These are phyloP conservation scores for Anisodus tanguticus DNA, from an alignment of 257 asterid genomes.

Conservation along the genomic window DNA sequence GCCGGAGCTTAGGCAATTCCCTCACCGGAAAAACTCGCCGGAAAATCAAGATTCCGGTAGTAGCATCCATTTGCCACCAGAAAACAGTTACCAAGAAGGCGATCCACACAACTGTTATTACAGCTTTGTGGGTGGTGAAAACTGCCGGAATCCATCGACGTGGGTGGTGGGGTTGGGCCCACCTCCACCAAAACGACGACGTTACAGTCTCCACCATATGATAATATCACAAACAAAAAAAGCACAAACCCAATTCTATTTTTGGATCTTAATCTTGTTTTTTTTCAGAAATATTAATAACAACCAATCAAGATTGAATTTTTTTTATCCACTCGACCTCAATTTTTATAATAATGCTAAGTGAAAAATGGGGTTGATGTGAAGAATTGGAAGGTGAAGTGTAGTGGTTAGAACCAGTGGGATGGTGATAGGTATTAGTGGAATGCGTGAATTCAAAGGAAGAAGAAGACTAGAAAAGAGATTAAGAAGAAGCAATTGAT, in stretches of 20 bases:
- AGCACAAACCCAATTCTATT: background rate
- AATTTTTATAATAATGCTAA: background rate
- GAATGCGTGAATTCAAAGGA: conserved; percentile 57
- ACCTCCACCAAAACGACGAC: conserved; percentile 39
- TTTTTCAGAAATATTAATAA: background rate
- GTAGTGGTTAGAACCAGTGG: conserved; percentile 44
- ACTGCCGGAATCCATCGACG: conserved; percentile 47
- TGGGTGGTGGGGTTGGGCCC: conserved; percentile 34
- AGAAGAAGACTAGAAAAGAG: background rate
- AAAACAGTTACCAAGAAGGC: conserved; percentile 44
- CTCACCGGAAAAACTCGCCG: conserved; percentile 38
- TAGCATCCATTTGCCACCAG: conserved; percentile 45
- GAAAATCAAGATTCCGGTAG: conserved; percentile 43
- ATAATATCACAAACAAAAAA: background rate
- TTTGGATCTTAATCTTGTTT: background rate
- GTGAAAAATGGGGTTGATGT: background rate
- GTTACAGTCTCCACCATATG: conserved; percentile 38
- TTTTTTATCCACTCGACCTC: background rate
- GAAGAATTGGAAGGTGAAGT: conserved; percentile 44
- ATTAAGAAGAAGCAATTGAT: background rate
- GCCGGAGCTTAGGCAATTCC: conserved; percentile 47
- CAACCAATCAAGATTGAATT: conserved; percentile 18
- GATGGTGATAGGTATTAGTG: conserved; percentile 34
- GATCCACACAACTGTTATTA: conserved; percentile 46
- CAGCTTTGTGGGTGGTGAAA: conserved; percentile 42